Conservation (phyloP, 257 asterid genomes). For the Solanum pennellii region DNA sequence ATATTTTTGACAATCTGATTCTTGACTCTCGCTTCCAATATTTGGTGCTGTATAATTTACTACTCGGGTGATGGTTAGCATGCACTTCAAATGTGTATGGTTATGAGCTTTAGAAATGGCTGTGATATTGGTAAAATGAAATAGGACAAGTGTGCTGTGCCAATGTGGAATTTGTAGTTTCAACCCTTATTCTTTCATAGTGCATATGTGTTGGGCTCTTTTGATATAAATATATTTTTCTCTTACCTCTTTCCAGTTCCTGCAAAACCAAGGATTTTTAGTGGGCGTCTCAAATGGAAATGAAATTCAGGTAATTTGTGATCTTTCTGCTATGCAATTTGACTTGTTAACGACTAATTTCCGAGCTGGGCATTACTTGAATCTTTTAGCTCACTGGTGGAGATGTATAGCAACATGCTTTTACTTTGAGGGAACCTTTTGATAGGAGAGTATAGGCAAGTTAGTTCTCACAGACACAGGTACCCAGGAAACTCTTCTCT, state of each 20-base stretch:
- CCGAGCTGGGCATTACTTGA: background rate
- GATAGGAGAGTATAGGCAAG: background rate
- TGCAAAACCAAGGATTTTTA: constrained; percentile 89
- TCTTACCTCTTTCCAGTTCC: constrained; percentile 49
- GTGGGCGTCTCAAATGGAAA: constrained; percentile 82
- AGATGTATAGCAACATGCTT: background rate
- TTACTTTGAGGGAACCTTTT: background rate
- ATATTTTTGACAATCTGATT: background rate
- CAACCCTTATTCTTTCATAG: background rate
- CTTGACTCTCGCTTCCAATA: background rate
- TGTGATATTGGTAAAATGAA: background rate
- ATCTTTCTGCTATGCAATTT: background rate
- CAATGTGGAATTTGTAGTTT: background rate
- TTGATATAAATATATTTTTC: background rate
- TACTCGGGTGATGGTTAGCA: background rate
- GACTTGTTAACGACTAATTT: background rate
- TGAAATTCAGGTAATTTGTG: constrained; percentile 69
- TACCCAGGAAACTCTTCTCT: background rate
- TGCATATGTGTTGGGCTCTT: background rate
- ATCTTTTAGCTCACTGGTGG: background rate
- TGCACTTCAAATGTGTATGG: background rate
- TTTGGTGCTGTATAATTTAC: background rate
- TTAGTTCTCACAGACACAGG: background rate
- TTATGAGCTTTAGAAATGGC: background rate
- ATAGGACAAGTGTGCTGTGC: background rate